Conservation (phyloP, 345 rosid species). For the Anastatica hierochuntica region DNA sequence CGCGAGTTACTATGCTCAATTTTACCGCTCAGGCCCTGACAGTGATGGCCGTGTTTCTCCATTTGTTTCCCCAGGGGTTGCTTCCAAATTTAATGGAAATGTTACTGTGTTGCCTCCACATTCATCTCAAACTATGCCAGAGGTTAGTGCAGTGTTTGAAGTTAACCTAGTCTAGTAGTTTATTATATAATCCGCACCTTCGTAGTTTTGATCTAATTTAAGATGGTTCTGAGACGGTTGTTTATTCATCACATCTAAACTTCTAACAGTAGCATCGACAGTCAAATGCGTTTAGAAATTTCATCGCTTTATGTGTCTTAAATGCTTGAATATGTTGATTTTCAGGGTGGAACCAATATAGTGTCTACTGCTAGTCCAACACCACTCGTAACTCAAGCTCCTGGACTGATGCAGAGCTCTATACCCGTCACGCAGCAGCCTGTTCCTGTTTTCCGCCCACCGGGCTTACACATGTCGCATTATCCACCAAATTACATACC, state of each 20-base stretch:
- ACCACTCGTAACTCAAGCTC: constrained; percentile 69
- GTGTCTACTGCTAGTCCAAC: constrained; percentile 64
- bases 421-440: constrained; percentile 70
- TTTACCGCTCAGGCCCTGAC: constrained; percentile 61
- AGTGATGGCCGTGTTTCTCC: constrained; percentile 79
- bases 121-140: constrained; percentile 69
- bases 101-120: constrained; percentile 59
- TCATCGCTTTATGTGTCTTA: not conserved
- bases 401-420: constrained; percentile 78
- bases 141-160: constrained; percentile 36
- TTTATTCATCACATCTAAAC: not conserved
- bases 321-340: constrained; percentile 24
- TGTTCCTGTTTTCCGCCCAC: constrained; percentile 76
- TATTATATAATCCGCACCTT: too few relatives aligned
- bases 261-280: not conserved
- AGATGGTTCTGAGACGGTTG: too few relatives aligned
- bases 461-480: constrained; percentile 69
- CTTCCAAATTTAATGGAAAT: constrained; percentile 72
- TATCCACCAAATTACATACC: constrained; percentile 80
- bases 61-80: constrained; percentile 55
- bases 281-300: too few relatives aligned
- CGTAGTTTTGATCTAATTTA: too few relatives aligned
- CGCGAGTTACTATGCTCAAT: constrained; percentile 64
- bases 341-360: constrained; percentile 66
- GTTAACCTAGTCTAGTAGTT: not conserved